Evolutionary conservation across 345 rosid genomes (phyloP).

Genomic region (Brassica carinata): DNA sequence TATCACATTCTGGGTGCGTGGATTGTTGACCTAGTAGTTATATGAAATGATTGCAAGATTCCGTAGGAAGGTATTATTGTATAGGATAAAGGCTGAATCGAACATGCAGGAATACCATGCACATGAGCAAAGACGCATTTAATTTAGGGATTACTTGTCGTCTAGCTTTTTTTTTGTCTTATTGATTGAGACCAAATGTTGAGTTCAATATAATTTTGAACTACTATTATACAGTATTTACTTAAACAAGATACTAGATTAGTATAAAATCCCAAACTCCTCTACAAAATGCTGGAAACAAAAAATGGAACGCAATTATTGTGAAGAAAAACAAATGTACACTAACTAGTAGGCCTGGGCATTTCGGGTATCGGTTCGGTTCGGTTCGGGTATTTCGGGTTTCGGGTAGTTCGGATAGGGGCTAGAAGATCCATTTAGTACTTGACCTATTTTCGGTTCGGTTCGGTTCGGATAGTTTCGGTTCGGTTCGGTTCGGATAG

Average conservation of each 20-base stretch:
- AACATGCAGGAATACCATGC: constrained; percentile 37
- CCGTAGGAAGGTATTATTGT: neutral
- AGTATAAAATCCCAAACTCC: constrained; percentile 21
- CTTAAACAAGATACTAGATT: constrained; percentile 4
- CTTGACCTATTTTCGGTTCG: too few species aligned
- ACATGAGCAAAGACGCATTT: constrained; percentile 27
- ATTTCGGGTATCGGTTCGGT: too few species aligned
- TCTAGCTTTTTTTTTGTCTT: constrained; percentile 28
- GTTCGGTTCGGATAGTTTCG: too few species aligned
- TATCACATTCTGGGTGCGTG: too few species aligned
- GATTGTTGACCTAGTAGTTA: too few species aligned
- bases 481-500: too few species aligned
- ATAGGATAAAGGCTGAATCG: constrained; percentile 25
- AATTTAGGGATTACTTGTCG: constrained; percentile 27
- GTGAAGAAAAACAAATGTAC: constrained; percentile 17
- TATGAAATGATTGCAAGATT: too few species aligned
- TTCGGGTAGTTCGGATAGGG: too few species aligned
- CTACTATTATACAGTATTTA: constrained; percentile 4
- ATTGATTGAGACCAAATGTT: constrained; percentile 23
- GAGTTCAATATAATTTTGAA: constrained; percentile 13
- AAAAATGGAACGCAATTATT: neutral
- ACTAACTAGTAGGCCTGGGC: too few species aligned
- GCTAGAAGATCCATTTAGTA: too few species aligned
- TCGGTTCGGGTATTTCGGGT: too few species aligned
- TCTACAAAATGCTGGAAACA: neutral